These are phyloP conservation scores for Curvularia eragrostidis DNA, from an alignment of 2,329 filamentous ascomycete species.

Conservation along the genomic window DNA sequence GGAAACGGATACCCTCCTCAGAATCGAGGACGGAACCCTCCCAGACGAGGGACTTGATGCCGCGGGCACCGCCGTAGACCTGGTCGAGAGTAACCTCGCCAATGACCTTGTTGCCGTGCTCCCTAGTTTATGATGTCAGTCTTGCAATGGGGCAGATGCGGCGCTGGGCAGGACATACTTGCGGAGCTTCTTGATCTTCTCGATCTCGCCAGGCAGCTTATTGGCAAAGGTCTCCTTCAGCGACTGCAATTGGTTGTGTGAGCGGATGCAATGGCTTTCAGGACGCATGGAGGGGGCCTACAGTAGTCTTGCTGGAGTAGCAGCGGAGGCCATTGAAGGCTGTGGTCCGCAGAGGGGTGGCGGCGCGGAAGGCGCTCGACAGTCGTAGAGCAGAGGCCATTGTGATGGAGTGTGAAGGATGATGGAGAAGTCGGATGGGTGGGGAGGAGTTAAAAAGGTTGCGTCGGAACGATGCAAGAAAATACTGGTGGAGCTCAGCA, in stretches of 20 bases:
- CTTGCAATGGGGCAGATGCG: conserved; percentile 15
- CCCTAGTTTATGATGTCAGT: conserved; percentile 63
- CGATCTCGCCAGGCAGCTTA: conserved; percentile 92
- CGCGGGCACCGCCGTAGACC: conserved; percentile 98
- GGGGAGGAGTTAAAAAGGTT: conserved; percentile 39
- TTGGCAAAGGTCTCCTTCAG: conserved; percentile 98
- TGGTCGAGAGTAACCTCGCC: conserved; percentile 99
- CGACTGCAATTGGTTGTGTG: conserved; percentile 65
- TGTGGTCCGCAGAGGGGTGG: conserved; percentile 68
- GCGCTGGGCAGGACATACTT: conserved; percentile 66
- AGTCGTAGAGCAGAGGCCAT: conserved; percentile 88
- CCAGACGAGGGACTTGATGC: conserved; percentile 98
- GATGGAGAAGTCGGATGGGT: conserved; percentile 44
- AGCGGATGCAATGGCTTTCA: conserved; percentile 31
- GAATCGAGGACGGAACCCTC: conserved; percentile 94
- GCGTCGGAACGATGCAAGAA: conserved; percentile 32
- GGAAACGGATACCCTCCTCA: conserved; percentile 99
- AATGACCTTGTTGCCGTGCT: conserved; percentile 92
- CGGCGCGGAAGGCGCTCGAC: conserved; percentile 80
- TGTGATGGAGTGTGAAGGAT: conserved; percentile 51
- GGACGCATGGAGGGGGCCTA: conserved; percentile 53
- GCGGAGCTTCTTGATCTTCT: conserved; percentile 98
- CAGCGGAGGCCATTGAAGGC: conserved; percentile 84
- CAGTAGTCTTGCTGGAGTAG: conserved; percentile 91
- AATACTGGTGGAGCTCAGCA: conserved; percentile 33